phyloP scores from a whole-genome alignment of 208 protist genomes.

The Porcisia deanei region DNA sequence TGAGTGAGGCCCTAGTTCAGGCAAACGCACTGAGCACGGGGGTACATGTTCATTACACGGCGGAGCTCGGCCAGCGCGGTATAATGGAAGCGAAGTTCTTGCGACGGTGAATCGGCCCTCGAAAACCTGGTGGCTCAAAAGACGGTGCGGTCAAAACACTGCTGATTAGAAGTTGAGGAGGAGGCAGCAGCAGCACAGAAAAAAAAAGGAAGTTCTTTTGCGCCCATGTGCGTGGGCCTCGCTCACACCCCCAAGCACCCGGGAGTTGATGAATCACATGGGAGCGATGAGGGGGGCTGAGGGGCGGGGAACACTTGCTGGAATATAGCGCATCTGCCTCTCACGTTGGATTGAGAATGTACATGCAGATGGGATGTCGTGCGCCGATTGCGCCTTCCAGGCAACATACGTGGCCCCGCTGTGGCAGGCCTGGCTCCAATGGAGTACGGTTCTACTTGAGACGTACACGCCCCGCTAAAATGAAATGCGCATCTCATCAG shows the following conservation, averaged over 20 bases:
- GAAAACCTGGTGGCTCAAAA: neutral
- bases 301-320: neutral
- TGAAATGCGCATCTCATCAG: neutral
- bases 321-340: neutral
- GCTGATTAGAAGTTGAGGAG: neutral
- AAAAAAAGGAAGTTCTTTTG: too few species aligned
- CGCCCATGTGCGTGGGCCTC: too few species aligned
- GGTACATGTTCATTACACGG: constrained; percentile 27
- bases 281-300: too few species aligned
- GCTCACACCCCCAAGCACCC: too few species aligned
- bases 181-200: too few species aligned
- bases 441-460: neutral
- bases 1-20: constrained; percentile 19
- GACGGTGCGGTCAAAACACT: neutral
- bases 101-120: constrained; percentile 5
- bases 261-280: neutral
- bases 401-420: neutral
- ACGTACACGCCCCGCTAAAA: neutral
- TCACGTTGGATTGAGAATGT: neutral
- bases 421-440: neutral
- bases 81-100: constrained; percentile 25
- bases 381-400: neutral
- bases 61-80: constrained; percentile 19
- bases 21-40: constrained; percentile 17
- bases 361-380: neutral